Base-by-base conservation (phyloP, 805 yeast species). In the Nakazawaea holstii region DNA sequence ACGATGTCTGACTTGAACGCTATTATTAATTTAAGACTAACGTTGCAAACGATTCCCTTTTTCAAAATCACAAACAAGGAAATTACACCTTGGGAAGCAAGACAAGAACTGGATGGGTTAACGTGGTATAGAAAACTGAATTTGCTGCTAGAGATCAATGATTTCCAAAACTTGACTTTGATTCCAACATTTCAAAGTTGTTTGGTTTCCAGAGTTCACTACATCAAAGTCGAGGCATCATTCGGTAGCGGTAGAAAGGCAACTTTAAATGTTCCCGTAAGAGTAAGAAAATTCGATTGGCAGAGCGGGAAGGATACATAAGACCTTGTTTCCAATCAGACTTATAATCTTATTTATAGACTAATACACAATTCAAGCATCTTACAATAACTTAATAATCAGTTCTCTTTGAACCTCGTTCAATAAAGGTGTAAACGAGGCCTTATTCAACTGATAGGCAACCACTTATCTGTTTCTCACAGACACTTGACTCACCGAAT, bases 111-210 rank as follows among this genome's bases (percentile, higher is more conserved):
- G 5, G 32, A 39, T 9, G 20, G 32, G 2, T 20, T 43, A 17
- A 7, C 17, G 2, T 48, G 48, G 45, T 31, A 33, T n/a, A 40
- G 14, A 26, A 29, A 40, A 13, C 36, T 80, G 3, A 58, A 58
- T 1, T 56, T 79, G 3, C 76, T 77, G 15, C 54, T 80, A 45
- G 61, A 65, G 31, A 60, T 73, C 17, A 53, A 61, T 30, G 69
- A 72, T 40, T 71, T 73, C 45, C 67, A 74, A 35, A 64, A 64
- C 41, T 70, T 76, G 41, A 79, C 81, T 1, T 59, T 84, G 46
- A 59, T 79, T 14, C 89, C 89, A 1, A 73, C 73, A 46, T 83
- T 82, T 59, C 87, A 82, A 54, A 74, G 73, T 43, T 84, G 89
- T 60, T 62, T 78, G 47, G 67, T 81, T n/a, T 74, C 82, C 4